These are phyloP conservation scores for Helicocarpus griseus DNA, from an alignment of 2,329 filamentous ascomycete genomes.

Conservation along the genomic window DNA sequence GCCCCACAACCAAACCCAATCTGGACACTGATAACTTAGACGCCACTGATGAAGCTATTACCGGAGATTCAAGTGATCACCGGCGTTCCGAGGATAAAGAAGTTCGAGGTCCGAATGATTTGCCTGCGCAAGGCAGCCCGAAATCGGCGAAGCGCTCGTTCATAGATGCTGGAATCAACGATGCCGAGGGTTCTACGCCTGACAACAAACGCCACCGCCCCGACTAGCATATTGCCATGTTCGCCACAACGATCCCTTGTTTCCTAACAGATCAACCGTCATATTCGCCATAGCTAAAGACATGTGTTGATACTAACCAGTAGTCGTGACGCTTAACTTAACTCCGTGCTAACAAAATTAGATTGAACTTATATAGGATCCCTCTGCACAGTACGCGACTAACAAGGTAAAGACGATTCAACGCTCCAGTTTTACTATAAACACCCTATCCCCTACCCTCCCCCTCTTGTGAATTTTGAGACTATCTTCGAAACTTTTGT, in stretches of 20 bases:
- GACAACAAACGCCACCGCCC: constrained; percentile 3
- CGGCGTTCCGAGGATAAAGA: neutral
- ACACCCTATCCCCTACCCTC: neutral
- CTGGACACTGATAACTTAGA: neutral
- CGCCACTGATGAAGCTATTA: neutral
- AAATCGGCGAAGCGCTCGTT: constrained; percentile 2
- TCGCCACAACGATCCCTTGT: neutral
- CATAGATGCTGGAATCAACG: constrained; percentile 2
- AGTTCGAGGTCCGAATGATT: neutral
- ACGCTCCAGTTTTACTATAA: neutral
- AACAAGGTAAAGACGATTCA: neutral
- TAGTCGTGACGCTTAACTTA: neutral
- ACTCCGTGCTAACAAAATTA: constrained; percentile 1
- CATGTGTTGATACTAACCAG: neutral
- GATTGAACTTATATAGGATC: neutral
- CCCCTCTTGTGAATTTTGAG: neutral
- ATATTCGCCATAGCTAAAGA: neutral
- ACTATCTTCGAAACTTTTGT: neutral
- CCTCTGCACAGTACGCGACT: neutral
- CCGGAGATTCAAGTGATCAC: neutral
- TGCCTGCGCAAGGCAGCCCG: neutral
- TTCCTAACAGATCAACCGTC: neutral
- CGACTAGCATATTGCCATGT: neutral
- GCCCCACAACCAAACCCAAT: neutral
- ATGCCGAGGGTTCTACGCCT: neutral